These are phyloP conservation scores for Solanum bulbocastanum DNA, from an alignment of 257 asterid species.

Conservation along the genomic window DNA sequence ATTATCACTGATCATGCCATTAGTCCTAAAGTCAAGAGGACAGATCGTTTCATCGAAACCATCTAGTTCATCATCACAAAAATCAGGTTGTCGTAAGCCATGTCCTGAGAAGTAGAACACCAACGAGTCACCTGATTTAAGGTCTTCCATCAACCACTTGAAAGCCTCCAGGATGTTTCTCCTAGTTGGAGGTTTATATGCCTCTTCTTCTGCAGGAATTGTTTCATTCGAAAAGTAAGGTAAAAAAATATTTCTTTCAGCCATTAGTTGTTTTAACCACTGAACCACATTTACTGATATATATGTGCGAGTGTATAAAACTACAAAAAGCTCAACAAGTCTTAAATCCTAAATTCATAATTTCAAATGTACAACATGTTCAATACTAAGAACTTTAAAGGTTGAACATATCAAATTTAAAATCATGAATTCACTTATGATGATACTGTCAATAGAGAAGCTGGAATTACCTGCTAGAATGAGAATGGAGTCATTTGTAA, in stretches of 20 bases:
- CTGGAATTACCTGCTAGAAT: constrained; percentile 50
- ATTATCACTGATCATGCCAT: constrained; percentile 53
- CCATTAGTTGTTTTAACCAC: neutral
- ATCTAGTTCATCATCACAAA: constrained; percentile 21
- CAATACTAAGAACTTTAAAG: neutral
- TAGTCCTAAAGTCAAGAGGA: constrained; percentile 49
- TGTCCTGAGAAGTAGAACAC: constrained; percentile 47
- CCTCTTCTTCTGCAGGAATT: constrained; percentile 34
- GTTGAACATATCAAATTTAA: neutral
- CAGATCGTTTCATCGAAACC: constrained; percentile 44
- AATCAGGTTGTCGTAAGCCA: constrained; percentile 20
- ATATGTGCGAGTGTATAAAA: neutral
- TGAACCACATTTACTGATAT: neutral
- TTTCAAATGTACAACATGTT: neutral
- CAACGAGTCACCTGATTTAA: constrained; percentile 28
- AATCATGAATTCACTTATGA: neutral
- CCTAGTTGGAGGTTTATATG: constrained; percentile 33
- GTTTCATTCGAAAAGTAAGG: neutral
- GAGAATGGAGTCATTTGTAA: constrained; percentile 30
- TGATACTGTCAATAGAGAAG: neutral
- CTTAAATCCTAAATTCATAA: neutral
- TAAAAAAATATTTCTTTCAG: neutral
- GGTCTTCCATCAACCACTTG: constrained; percentile 22
- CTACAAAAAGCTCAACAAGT: neutral
- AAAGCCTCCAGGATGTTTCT: constrained; percentile 22